Evolutionary conservation across 345 rosid genomes (phyloP).

Genomic region (Acer yangbiense): DNA sequence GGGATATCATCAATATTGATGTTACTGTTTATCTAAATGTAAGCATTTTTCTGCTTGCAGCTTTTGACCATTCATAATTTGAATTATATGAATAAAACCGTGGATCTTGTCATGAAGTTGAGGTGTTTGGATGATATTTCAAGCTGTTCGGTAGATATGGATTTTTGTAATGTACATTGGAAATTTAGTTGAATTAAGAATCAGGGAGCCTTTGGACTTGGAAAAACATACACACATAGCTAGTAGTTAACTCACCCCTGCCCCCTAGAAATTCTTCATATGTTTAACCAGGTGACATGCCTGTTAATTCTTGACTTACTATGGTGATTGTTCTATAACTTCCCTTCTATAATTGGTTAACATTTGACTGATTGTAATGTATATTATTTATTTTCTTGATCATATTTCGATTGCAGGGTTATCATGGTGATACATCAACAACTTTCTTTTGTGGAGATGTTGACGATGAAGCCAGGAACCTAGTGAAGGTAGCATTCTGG

Average conservation of each 20-base stretch:
- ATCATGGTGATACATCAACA: constrained; percentile 95
- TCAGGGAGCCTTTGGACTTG: neutral
- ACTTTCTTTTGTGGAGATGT: constrained; percentile 94
- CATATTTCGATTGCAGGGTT: constrained; percentile 53
- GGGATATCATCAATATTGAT: constrained; percentile 91
- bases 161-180: neutral
- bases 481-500: constrained; percentile 65
- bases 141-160: neutral
- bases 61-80: constrained; percentile 8
- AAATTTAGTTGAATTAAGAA: neutral
- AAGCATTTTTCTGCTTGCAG: constrained; percentile 29
- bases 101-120: neutral
- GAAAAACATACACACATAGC: neutral
- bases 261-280: neutral
- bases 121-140: neutral
- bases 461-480: constrained; percentile 68
- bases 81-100: neutral
- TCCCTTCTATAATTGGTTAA: constrained; percentile 7
- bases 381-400: neutral
- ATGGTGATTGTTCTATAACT: constrained; percentile 13
- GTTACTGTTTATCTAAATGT: constrained; percentile 88
- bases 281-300: neutral
- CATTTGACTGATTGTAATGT: constrained; percentile 2
- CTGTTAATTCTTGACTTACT: neutral
- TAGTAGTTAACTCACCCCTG: neutral